Evolutionary conservation across 129 eudicot species (phyloP).

Genomic region (Rutidosis leptorrhynchoides): DNA sequence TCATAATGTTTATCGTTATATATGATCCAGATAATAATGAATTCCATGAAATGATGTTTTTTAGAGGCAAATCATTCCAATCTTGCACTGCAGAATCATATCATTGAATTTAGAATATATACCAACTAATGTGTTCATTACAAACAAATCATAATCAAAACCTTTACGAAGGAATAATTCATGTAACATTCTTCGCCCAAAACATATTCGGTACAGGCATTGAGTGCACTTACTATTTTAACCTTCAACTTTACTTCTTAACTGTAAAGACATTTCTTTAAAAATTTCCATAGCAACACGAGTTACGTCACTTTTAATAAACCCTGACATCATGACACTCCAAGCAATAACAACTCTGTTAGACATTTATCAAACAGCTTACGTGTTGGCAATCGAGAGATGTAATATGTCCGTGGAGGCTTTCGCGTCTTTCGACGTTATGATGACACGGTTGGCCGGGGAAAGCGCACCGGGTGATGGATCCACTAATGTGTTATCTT

Average conservation of each 20-base stretch:
- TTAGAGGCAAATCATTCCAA: constrained; percentile 52
- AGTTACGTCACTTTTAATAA: constrained; percentile 44
- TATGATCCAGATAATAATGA: constrained; percentile 68
- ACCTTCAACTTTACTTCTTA: constrained; percentile 50
- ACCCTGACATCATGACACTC: constrained; percentile 74
- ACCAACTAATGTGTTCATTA: constrained; percentile 64
- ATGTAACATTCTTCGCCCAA: constrained; percentile 46
- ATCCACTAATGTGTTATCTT: too few relatives aligned
- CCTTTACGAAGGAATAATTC: constrained; percentile 49
- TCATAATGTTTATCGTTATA: constrained; percentile 48
- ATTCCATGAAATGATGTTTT: constrained; percentile 75
- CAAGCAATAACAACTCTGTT: constrained; percentile 77
- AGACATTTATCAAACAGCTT: constrained; percentile 67
- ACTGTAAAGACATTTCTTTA: constrained; percentile 39
- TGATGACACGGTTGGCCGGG: too few relatives aligned
- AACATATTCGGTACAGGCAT: constrained; percentile 52
- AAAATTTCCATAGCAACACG: constrained; percentile 43
- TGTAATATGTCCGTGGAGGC: too few relatives aligned
- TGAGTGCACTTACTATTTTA: constrained; percentile 57
- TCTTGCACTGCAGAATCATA: constrained; percentile 43
- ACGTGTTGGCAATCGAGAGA: too few relatives aligned
- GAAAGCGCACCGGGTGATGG: too few relatives aligned
- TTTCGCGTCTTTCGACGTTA: too few relatives aligned
- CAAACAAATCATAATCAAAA: constrained; percentile 53
- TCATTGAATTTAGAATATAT: constrained; percentile 67